These are phyloP conservation scores for Cryptococcus hybrid DNA, from an alignment of 1,284 basidiomycete genomes.

Conservation along the genomic window DNA sequence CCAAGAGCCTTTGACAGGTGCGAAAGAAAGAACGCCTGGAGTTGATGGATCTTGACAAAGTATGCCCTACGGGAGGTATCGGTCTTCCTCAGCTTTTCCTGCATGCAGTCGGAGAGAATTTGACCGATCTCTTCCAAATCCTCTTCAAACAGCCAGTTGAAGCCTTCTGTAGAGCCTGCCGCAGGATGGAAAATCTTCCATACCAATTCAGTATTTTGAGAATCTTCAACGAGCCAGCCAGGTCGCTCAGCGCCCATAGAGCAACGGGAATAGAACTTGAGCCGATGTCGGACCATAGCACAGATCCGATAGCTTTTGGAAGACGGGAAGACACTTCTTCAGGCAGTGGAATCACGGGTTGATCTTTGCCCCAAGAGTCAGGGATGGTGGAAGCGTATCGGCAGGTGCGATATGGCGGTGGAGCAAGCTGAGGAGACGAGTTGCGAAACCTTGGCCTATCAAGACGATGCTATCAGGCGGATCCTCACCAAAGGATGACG, in stretches of 20 bases:
- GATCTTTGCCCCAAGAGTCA: slow-evolving; percentile 15
- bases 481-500: background rate
- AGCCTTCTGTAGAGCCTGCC: background rate
- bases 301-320: slow-evolving; percentile 16
- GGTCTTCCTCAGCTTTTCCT: background rate
- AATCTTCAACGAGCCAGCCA: slow-evolving; percentile 16
- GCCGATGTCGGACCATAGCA: slow-evolving; percentile 34
- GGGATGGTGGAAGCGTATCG: background rate
- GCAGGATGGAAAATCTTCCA: slow-evolving; percentile 15
- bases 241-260: slow-evolving; percentile 13
- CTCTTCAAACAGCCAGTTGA: slow-evolving; percentile 8
- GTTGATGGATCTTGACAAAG: slow-evolving; percentile 12
- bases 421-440: slow-evolving; percentile 20
- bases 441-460: slow-evolving; percentile 27
- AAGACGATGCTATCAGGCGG: background rate
- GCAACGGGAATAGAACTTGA: slow-evolving; percentile 25
- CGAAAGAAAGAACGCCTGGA: slow-evolving; percentile 7
- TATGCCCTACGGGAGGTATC: background rate
- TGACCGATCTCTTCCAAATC: slow-evolving; percentile 1
- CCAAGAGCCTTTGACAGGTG: slow-evolving; percentile 1
- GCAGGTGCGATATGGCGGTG: background rate
- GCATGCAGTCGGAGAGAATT: background rate
- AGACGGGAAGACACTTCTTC: background rate
- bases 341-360: slow-evolving; percentile 8
- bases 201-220: slow-evolving; percentile 10